These are phyloP conservation scores for Eimeria falciformis DNA, from an alignment of 169 alveolate species.

Conservation along the genomic window DNA sequence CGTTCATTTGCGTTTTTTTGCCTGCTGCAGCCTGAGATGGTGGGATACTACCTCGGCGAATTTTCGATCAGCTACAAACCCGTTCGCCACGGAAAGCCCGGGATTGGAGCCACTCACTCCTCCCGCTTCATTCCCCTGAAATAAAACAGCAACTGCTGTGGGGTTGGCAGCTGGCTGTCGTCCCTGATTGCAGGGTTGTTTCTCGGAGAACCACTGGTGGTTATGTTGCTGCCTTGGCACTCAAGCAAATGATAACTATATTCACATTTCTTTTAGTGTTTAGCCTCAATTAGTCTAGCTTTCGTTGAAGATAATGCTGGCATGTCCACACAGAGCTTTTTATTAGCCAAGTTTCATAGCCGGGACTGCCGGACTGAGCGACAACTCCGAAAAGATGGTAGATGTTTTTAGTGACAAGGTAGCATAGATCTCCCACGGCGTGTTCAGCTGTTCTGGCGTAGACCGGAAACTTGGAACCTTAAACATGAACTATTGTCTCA, in stretches of 20 bases:
- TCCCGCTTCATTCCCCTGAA: slow-evolving; percentile 79
- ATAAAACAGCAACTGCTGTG: slow-evolving; percentile 40
- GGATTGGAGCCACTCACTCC: slow-evolving; percentile 94
- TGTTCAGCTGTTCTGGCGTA: too few relatives aligned
- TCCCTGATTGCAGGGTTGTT: slow-evolving; percentile 13
- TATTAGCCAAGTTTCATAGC: too few relatives aligned
- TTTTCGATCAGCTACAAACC: slow-evolving; percentile 99
- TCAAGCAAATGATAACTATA: too few relatives aligned
- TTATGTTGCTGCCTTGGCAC: background rate
- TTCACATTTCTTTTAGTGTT: background rate
- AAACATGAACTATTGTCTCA: background rate
- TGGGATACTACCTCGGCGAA: slow-evolving; percentile 99
- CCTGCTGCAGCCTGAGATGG: slow-evolving; percentile 95
- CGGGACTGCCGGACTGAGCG: too few relatives aligned
- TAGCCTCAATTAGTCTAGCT: too few relatives aligned
- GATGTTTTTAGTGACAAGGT: too few relatives aligned
- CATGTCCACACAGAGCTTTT: too few relatives aligned
- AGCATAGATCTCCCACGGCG: too few relatives aligned
- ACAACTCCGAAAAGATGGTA: too few relatives aligned
- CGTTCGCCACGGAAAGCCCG: slow-evolving; percentile 99
- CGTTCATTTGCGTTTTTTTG: background rate
- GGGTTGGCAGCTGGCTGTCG: background rate
- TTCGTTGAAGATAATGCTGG: too few relatives aligned
- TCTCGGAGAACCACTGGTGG: slow-evolving; percentile 12
- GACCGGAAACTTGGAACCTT: too few relatives aligned